phyloP scores from a whole-genome alignment of 768 basidiomycete species.

The Rickenella mellea region DNA sequence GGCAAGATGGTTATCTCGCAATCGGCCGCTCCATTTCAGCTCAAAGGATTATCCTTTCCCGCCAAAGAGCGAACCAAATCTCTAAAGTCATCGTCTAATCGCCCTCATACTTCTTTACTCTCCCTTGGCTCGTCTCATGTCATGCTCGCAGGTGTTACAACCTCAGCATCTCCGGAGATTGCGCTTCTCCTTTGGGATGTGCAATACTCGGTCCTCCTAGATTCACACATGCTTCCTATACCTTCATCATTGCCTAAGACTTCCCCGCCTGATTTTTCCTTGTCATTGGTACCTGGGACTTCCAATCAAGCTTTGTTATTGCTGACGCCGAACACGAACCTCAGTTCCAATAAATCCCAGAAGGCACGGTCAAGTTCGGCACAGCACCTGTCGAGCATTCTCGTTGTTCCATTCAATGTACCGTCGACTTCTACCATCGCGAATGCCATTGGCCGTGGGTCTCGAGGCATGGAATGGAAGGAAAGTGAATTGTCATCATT shows the following conservation, averaged over 20 bases:
- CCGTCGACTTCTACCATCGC: slow-evolving; percentile 53
- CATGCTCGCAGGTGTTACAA: slow-evolving; percentile 37
- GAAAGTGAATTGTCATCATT: slow-evolving; percentile 3
- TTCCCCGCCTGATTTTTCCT: not conserved
- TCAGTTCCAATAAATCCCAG: too few species aligned
- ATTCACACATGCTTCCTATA: slow-evolving; percentile 39
- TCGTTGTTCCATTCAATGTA: slow-evolving; percentile 48
- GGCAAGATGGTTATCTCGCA: not conserved
- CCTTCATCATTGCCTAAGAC: slow-evolving; percentile 31
- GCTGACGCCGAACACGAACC: slow-evolving; percentile 4
- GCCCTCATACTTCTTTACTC: slow-evolving; percentile 22
- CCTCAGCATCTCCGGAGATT: slow-evolving; percentile 31
- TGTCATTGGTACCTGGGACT: slow-evolving; percentile 3
- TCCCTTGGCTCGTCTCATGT: slow-evolving; percentile 50
- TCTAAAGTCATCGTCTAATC: not conserved
- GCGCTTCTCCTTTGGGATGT: slow-evolving; percentile 59
- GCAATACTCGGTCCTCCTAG: slow-evolving; percentile 56
- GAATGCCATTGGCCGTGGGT: slow-evolving; percentile 46
- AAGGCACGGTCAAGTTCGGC: not conserved
- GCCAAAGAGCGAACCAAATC: not conserved
- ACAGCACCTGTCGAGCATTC: slow-evolving; percentile 36
- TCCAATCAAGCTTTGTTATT: slow-evolving; percentile 4
- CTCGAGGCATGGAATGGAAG: slow-evolving; percentile 38
- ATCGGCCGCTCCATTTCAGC: not conserved
- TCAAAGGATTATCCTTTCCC: not conserved